A percentile compares a stretch with the other conserved stretches of the same genome.
phyloP scores from a whole-genome alignment of 106 monocot species.

The Dendrobium officinale region DNA sequence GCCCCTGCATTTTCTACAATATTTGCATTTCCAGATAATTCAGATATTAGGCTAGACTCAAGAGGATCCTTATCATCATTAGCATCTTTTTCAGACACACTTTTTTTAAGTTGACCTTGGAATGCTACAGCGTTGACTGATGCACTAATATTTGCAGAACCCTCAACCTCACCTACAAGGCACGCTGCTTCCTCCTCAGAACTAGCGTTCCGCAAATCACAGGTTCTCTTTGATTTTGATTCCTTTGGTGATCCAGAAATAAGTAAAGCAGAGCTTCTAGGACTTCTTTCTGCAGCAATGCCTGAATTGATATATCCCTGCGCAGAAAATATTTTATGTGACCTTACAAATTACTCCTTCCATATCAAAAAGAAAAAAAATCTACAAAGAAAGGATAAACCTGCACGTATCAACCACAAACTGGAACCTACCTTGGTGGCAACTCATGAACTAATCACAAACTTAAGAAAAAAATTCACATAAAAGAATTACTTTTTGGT shows the following conservation, averaged over 20 bases:
- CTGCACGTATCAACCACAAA: background rate
- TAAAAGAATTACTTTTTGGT: background rate
- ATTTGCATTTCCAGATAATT: background rate
- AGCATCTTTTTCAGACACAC: conserved; percentile 6
- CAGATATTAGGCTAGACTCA: conserved; percentile 4
- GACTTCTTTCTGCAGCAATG: conserved; percentile 41
- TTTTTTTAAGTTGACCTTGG: conserved; percentile 6
- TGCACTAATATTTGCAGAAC: conserved; percentile 10
- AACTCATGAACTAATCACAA: background rate
- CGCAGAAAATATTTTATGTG: conserved; percentile 8
- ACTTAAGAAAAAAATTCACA: background rate
- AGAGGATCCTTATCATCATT: conserved; percentile 1
- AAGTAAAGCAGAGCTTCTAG: background rate
- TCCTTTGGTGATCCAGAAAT: conserved; percentile 16
- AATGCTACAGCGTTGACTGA: background rate
- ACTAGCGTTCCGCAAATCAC: conserved; percentile 7
- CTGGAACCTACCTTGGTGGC: background rate
- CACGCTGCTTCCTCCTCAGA: conserved; percentile 15
- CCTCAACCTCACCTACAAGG: conserved; percentile 4
- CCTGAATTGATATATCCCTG: conserved; percentile 97
- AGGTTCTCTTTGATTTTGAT: conserved; percentile 22
- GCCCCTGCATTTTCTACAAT: conserved; percentile 6
- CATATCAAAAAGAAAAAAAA: background rate
- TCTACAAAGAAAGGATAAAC: background rate
- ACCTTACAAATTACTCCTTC: background rate